These are phyloP conservation scores for Plasmodiophora brassicae DNA, from an alignment of 208 protist genomes.

Conservation along the genomic window DNA sequence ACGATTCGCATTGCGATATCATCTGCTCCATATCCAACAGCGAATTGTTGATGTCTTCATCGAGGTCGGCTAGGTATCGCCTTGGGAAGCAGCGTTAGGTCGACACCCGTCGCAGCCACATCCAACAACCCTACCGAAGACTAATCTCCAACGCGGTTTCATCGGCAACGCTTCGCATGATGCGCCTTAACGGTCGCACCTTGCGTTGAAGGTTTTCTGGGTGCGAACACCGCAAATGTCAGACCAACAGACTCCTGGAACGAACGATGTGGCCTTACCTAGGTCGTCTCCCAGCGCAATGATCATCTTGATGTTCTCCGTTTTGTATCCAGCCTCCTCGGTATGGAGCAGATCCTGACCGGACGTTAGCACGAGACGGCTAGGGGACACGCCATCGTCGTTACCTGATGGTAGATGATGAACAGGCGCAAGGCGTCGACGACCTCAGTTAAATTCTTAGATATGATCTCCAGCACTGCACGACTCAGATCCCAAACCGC, in stretches of 20 bases:
- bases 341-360: constrained; percentile 14
- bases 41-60: constrained; percentile 34
- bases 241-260: not conserved
- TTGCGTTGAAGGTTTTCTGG: not conserved
- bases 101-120: not conserved
- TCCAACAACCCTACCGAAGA: not conserved
- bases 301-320: constrained; percentile 21
- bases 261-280: not conserved
- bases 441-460: not conserved
- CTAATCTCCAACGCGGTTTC: not conserved
- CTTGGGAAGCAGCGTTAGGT: not conserved
- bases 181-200: not conserved
- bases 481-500: not conserved
- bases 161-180: not conserved
- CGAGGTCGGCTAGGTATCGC: not conserved
- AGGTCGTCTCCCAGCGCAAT: not conserved
- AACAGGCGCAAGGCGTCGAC: not conserved
- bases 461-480: not conserved
- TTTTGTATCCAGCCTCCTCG: not conserved
- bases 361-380: not conserved
- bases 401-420: constrained; percentile 5
- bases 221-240: not conserved
- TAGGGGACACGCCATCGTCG: not conserved
- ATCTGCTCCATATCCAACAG: constrained; percentile 24
- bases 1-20: not conserved